Conservation (phyloP, 768 basidiomycete species). For the Chalciporus pseudorubinellus region DNA sequence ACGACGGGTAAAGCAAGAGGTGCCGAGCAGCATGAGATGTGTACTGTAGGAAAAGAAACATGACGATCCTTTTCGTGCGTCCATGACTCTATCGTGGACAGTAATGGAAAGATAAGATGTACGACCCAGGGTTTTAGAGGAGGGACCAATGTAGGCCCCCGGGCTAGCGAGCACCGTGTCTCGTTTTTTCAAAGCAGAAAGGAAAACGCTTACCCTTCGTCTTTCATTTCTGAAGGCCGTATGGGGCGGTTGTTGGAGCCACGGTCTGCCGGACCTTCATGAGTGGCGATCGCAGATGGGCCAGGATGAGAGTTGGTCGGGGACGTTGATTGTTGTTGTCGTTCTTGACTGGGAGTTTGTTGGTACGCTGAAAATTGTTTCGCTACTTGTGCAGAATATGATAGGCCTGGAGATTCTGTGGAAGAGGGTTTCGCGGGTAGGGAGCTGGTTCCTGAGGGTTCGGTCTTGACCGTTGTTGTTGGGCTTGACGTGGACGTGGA, state of each 20-base stretch:
- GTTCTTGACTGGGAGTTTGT: constrained; percentile 64
- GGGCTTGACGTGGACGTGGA: constrained; percentile 16
- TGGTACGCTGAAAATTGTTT: constrained; percentile 64
- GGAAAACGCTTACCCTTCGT: constrained; percentile 68
- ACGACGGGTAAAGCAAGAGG: constrained; percentile 18
- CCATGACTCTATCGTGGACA: constrained; percentile 26
- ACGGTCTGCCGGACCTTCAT: constrained; percentile 32
- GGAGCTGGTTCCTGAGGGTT: constrained; percentile 17
- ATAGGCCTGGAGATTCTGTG: constrained; percentile 36
- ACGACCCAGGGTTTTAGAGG: constrained; percentile 9
- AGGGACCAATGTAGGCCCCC: constrained; percentile 7
- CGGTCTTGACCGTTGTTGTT: constrained; percentile 24
- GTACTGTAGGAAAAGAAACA: constrained; percentile 13
- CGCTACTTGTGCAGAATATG: constrained; percentile 63
- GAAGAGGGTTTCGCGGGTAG: constrained; percentile 30
- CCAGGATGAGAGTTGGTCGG: constrained; percentile 26
- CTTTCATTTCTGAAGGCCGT: constrained; percentile 73
- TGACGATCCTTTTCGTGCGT: constrained; percentile 19
- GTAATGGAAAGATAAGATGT: constrained; percentile 13
- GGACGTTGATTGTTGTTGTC: constrained; percentile 41
- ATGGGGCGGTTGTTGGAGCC: constrained; percentile 49
- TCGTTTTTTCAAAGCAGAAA: constrained; percentile 8
- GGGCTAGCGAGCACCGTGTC: constrained; percentile 15
- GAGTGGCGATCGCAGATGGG: constrained; percentile 36
- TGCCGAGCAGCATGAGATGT: constrained; percentile 16